Base-by-base conservation (phyloP, 768 basidiomycete genomes). In the Gloeopeniophorella convolvens region DNA sequence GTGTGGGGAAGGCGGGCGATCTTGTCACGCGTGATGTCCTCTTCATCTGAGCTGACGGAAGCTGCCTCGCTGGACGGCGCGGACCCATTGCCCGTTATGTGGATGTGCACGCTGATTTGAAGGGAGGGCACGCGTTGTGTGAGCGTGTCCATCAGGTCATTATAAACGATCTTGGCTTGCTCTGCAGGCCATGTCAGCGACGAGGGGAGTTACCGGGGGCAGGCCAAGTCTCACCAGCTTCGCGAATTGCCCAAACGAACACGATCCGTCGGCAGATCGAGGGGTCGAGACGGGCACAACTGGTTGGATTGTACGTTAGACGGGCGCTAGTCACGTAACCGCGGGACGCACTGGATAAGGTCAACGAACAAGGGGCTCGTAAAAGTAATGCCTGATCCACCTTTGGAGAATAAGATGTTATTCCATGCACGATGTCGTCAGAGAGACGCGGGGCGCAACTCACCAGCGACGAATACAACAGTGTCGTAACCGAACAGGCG, bases 391-490 rank as follows among this genome's bases (percentile, higher is more conserved):
- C 78, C 77, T 1, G 77, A 74, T 0, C 78, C 78, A 30, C 75
- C 75, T 75, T 34, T 10, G n/a, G n/a, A 32, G 35, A 21, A 1
- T 7, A n/a, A 21, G 4, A 5, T 5, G 33, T 12, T 9, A 18
- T 33, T 16, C 16, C n/a, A n/a, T n/a, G n/a, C n/a, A n/a, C n/a
- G n/a, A n/a, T n/a, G n/a, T n/a, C n/a, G n/a, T n/a, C n/a, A n/a
- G n/a, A n/a, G n/a, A n/a, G n/a, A n/a, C n/a, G n/a, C n/a, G n/a
- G 7, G 12, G 23, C 21, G 37, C 18, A 26, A 50, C 68, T 42
- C 41, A 75, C 79, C 80, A 35, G 75, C 72, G 41, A 82, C 63
- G 10, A 82, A 64, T 4, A 82, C 63, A 0, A 74, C 69, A 5
- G 70, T 73, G 11, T 75, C 70, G 42, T 70, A 78, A 2, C 64